These are phyloP conservation scores for Spiromastix sp. DNA, from an alignment of 2,329 filamentous ascomycete species.

Conservation along the genomic window DNA sequence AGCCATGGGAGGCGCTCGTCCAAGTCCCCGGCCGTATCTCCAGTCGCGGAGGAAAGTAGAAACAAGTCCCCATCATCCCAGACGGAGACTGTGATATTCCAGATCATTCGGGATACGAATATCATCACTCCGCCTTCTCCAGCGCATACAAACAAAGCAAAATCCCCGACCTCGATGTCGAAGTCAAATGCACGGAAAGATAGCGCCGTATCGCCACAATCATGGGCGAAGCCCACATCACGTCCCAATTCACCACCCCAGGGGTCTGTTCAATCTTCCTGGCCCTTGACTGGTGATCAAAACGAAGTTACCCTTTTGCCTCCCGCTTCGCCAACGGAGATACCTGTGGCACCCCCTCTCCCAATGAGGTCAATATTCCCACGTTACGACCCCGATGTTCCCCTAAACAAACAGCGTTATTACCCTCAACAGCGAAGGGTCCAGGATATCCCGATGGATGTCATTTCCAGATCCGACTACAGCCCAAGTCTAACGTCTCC, in stretches of 20 bases:
- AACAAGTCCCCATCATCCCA: conserved; percentile 14
- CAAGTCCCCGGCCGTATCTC: conserved; percentile 15
- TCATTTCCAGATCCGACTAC: conserved; percentile 16
- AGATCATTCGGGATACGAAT: conserved; percentile 28
- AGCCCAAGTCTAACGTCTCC: conserved; percentile 14
- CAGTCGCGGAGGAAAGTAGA: conserved; percentile 22
- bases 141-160: conserved; percentile 12
- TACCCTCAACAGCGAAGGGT: conserved; percentile 18
- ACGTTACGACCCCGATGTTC: conserved; percentile 29
- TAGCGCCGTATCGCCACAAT: conserved; percentile 11
- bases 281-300: conserved; percentile 2
- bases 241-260: conserved; percentile 2
- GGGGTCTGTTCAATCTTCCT: conserved; percentile 5
- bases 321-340: conserved; percentile 1
- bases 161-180: conserved; percentile 8
- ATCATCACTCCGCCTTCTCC: conserved; percentile 18
- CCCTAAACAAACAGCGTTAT: conserved; percentile 28
- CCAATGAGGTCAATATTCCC: conserved; percentile 39
- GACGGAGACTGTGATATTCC: conserved; percentile 28
- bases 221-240: conserved; percentile 3
- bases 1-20: conserved; percentile 14
- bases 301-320: conserved; percentile 1
- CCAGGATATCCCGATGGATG: conserved; percentile 8
- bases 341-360: conserved; percentile 6
- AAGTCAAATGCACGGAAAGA: conserved; percentile 5